A percentile compares a stretch with the other conserved stretches of the same genome.
Conservation (phyloP, 768 basidiomycete genomes). For the Antrodiella citrinella region DNA sequence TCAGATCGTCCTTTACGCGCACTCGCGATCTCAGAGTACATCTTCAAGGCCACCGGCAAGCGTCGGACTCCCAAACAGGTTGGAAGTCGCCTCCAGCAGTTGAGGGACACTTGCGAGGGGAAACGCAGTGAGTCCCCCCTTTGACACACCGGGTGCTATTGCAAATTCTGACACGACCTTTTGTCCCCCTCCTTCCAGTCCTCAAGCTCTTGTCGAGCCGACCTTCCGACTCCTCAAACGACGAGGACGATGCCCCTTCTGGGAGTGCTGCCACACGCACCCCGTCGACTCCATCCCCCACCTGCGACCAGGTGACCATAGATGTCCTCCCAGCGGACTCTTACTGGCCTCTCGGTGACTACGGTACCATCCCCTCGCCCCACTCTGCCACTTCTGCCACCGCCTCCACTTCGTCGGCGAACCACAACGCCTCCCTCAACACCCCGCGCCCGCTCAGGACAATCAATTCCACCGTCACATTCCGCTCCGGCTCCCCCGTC, state of each 20-base stretch:
- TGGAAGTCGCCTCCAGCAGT: conserved; percentile 73
- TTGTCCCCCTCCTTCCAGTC: conserved; percentile 19
- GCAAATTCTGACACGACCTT: conserved; percentile 3
- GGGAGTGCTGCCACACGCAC: conserved; percentile 2
- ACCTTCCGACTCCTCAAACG: conserved; percentile 10
- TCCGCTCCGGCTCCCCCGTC: conserved; percentile 43
- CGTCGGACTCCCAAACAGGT: conserved; percentile 72
- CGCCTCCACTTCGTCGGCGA: conserved; percentile 16
- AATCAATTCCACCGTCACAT: conserved; percentile 65
- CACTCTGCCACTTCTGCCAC: conserved; percentile 9
- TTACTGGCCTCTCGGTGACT: conserved; percentile 7
- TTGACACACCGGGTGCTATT: conserved; percentile 3
- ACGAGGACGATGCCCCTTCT: conserved; percentile 7
- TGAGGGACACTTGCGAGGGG: conserved; percentile 68
- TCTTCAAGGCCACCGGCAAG: conserved; percentile 61
- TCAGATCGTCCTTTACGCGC: not conserved
- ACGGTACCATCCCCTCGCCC: conserved; percentile 11
- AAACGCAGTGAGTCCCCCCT: conserved; percentile 50
- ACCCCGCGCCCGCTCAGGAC: conserved; percentile 45
- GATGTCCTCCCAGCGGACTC: conserved; percentile 14
- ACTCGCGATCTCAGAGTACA: conserved; percentile 57
- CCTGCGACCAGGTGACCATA: conserved; percentile 16
- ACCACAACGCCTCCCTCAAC: conserved; percentile 10
- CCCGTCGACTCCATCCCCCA: conserved; percentile 5
- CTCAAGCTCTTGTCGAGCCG: conserved; percentile 21